Evolutionary conservation across 2,329 filamentous ascomycete species (phyloP), one percentile per base, ranked within the genome.

Genomic region (Aspergillus alliaceus): DNA sequence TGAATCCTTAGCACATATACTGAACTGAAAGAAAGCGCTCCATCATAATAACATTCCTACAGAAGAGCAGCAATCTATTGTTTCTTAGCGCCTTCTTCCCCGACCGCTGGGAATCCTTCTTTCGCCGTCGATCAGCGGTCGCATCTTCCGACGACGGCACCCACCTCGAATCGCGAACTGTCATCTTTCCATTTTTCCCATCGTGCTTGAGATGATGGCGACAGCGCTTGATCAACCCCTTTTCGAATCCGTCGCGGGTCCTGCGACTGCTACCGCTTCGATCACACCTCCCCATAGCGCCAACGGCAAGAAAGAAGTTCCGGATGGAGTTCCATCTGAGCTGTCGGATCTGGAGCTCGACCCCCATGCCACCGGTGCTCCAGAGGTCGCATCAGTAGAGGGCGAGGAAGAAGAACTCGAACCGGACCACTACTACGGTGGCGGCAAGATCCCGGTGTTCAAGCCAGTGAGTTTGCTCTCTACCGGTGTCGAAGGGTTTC

Each of bases 371-470:
- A 53, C 66, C 2, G 61, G 66, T 29, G 59, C 59, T 12, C 64
- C 65, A 37, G 65, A 69, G 35, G 65, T 66, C n/a, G 57, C 58
- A 9, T 68, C 69, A 15, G 78, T 81, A 39, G 79, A 82, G 54
- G 83, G 85, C 47, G 88, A 91, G 65, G 87, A 90, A 66, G 90
- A 89, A 64, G 90, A 95, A 53, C 84, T 96, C 54, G 80, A 87
- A 47, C 93, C 93, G 1, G 91, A 93, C 71, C 88, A 96, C 74
- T 97, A 91, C 80, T 96, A 91, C 70, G 93, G 85, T 53, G 84
- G 82, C 56, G 85, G 92, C 60, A 90, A 87, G 60, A 90, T 99
- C 34, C 93, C 95, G 8, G 89, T 99, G 59, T 99, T 99, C 78
- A 93, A 88, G 75, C 95, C 95, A 63, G 85, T 87, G 79, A 72